Evolutionary conservation across 148 eudicot genomes (phyloP), one percentile per base, ranked within the genome.

Genomic region (Camellia japonica): DNA sequence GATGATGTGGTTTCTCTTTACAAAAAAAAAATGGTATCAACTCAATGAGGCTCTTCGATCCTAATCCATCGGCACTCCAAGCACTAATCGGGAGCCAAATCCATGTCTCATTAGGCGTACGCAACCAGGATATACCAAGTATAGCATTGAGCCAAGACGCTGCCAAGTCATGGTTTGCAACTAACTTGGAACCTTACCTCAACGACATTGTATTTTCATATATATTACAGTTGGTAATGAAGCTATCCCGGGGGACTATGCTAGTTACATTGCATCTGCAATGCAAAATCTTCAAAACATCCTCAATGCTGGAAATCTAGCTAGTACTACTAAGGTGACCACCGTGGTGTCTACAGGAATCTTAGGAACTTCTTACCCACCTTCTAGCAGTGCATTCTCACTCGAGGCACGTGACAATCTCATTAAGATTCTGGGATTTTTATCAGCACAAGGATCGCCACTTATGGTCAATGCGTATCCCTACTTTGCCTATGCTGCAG

Each of bases 191-290:
- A 18, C 90, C 91, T 11, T 83, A 87, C 43, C 30, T 81, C 44
- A 51, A 64, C 4, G 82, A 82, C 59, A 18, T 90, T 0, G 47
- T 49, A 7, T 71, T 92, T 68, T 71, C 47, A 9, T 87, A 75
- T 87, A 75, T 47, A 86, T 92, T 5, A 67, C 85, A 13, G 90
- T 86, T 0, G 97, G 97, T 14, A 93, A 93, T 7, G 96, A 92
- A 68, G 87, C 86, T 46, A 80, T 83, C 75, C 92, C 90, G 0
- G 82, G 86, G 1, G 54, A 80, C 0, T 86, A 68, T 16, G 84
- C 79, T 4, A 77, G 78, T 12, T 75, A 1, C 41, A 71, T 92
- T 0, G 78, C 68, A 4, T 81, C 81, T 0, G 93, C 96, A 47
- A 87, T 92, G 92, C 61, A 81, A 15, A 88, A 88, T 61, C n/a